Evolutionary conservation across 75 land plant species (phyloP).

Genomic region (Chamaecyparis obtusa): DNA sequence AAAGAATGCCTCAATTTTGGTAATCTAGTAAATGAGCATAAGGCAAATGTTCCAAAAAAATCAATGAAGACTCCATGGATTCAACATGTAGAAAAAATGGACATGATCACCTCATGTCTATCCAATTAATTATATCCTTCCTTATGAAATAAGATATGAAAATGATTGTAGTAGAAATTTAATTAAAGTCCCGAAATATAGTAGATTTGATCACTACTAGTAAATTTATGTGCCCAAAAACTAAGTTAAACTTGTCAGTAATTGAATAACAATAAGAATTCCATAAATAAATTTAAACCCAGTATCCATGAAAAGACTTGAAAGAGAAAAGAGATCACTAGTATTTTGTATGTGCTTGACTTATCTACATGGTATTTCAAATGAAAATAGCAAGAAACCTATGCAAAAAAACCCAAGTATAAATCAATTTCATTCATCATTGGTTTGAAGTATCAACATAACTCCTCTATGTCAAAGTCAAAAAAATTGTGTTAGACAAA

Average conservation of each 20-base stretch:
- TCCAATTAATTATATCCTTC: neutral
- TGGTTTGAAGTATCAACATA: neutral
- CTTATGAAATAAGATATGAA: neutral
- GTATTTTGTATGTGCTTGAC: constrained; percentile 69
- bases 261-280: neutral
- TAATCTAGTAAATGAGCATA: neutral
- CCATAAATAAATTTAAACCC: neutral
- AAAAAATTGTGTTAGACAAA: neutral
- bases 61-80: neutral
- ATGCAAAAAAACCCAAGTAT: constrained; percentile 15
- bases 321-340: constrained; percentile 42
- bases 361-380: constrained; percentile 53
- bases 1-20: neutral
- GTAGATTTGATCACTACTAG: neutral
- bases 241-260: neutral
- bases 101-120: neutral
- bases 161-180: neutral
- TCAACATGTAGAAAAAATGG: neutral
- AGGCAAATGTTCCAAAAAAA: neutral
- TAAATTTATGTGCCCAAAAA: neutral
- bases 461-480: neutral
- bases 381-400: constrained; percentile 92
- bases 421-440: neutral
- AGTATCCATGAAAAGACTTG: neutral
- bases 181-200: neutral